phyloP scores from a whole-genome alignment of 441 rosid genomes.

The Jatropha multifida region DNA sequence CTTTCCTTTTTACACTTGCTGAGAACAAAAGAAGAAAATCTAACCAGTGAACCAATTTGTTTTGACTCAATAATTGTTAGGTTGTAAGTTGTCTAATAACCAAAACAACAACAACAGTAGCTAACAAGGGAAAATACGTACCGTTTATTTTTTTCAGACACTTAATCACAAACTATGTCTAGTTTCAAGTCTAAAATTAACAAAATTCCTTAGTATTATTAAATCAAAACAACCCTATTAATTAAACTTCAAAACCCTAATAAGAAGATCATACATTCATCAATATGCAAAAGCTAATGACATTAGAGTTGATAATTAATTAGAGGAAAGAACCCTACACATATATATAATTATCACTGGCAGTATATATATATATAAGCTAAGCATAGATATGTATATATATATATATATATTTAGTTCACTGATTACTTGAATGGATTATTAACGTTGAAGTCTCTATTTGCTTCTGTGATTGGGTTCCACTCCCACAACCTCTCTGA shows the following conservation, averaged over 20 bases:
- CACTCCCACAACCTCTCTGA: constrained; percentile 79
- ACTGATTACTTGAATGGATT: constrained; percentile 63
- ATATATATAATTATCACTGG: too few species aligned
- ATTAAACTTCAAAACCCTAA: constrained; percentile 19
- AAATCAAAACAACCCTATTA: background rate
- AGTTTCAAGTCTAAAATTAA: background rate
- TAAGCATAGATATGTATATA: too few species aligned
- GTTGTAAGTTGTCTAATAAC: background rate
- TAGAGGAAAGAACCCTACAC: background rate
- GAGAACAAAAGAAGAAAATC: too few species aligned
- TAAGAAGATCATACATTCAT: constrained; percentile 4
- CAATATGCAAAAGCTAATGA: constrained; percentile 8
- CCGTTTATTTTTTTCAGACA: background rate
- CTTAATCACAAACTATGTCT: background rate
- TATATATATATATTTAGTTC: constrained; percentile 6
- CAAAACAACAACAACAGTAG: background rate
- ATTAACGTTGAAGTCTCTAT: constrained; percentile 47
- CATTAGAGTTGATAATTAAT: constrained; percentile 8
- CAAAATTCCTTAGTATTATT: background rate
- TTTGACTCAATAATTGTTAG: too few species aligned
- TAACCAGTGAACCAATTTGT: too few species aligned
- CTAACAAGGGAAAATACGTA: background rate
- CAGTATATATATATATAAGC: too few species aligned
- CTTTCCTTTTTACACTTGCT: background rate
- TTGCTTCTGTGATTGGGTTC: constrained; percentile 68